Percentiles rank a stretch among this genome's conserved stretches.
Conservation (phyloP, 805 yeast species). For the Hanseniaspora guilliermondii region DNA sequence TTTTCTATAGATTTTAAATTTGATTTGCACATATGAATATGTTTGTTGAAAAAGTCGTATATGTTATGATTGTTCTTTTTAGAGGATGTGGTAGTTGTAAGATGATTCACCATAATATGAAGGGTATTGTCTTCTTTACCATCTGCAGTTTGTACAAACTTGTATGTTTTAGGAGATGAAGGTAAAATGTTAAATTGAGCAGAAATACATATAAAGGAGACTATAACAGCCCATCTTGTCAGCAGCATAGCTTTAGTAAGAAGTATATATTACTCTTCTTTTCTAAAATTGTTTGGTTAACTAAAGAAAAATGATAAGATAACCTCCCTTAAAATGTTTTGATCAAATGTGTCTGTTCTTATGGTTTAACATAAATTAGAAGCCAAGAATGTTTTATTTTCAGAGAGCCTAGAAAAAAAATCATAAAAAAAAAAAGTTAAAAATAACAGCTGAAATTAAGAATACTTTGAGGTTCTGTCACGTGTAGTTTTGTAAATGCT, state of each 20-base stretch:
- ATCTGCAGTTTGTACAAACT: slow-evolving; percentile 15
- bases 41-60: slow-evolving; percentile 70
- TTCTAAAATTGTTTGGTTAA: too few relatives aligned
- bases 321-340: too few relatives aligned
- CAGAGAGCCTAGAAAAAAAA: neutral
- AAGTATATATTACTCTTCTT: neutral
- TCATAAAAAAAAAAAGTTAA: neutral
- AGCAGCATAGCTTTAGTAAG: neutral
- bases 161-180: slow-evolving; percentile 85
- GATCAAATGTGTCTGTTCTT: too few relatives aligned
- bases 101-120: slow-evolving; percentile 75
- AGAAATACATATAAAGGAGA: neutral
- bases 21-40: slow-evolving; percentile 77
- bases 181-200: slow-evolving; percentile 74
- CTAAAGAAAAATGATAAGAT: too few relatives aligned
- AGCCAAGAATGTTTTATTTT: neutral
- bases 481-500: too few relatives aligned
- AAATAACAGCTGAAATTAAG: neutral
- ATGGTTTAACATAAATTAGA: neutral
- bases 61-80: slow-evolving; percentile 42
- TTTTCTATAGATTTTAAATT: slow-evolving; percentile 29
- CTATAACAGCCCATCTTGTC: neutral
- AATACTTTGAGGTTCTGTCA: neutral
- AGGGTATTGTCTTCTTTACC: slow-evolving; percentile 46
- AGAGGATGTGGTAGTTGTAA: slow-evolving; percentile 43